Evolutionary conservation across 2,329 filamentous ascomycete species (phyloP).

Genomic region (Ophiocordyceps camponoti-rufipedis): DNA sequence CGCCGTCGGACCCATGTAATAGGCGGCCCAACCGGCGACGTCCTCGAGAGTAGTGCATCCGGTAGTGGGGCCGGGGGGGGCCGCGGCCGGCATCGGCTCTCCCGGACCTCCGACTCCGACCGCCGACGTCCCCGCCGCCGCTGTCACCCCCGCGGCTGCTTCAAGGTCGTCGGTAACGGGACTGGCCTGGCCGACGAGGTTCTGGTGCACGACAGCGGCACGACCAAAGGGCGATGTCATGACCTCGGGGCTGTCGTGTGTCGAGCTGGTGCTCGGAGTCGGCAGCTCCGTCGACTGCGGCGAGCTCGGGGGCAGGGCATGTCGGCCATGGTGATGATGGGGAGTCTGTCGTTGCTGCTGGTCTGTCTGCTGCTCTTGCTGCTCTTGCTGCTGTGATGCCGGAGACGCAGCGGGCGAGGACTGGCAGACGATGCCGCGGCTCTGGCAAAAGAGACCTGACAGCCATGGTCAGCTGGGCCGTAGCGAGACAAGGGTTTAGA

Average conservation of each 20-base stretch:
- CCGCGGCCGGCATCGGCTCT: background rate
- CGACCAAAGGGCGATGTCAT: slow-evolving; percentile 1
- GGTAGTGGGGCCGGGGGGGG: background rate
- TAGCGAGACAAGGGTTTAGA: background rate
- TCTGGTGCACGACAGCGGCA: slow-evolving; percentile 10
- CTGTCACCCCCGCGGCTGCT: background rate
- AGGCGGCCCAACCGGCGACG: slow-evolving; percentile 20
- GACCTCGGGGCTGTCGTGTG: slow-evolving; percentile 1
- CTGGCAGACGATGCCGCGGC: slow-evolving; percentile 13
- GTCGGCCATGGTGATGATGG: background rate
- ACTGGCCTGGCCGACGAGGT: slow-evolving; percentile 3
- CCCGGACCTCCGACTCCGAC: background rate
- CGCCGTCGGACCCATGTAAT: slow-evolving; percentile 23
- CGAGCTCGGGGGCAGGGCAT: background rate
- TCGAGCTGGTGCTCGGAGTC: slow-evolving; percentile 2
- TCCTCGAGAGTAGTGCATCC: slow-evolving; percentile 19
- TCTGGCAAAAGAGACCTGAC: slow-evolving; percentile 16
- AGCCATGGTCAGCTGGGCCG: background rate
- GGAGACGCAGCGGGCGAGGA: slow-evolving; percentile 8
- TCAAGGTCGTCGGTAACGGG: background rate
- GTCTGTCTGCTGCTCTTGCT: background rate
- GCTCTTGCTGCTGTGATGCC: background rate
- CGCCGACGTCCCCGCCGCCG: background rate
- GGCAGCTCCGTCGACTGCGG: slow-evolving; percentile 1
- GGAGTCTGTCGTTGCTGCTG: background rate